Evolutionary conservation across 2,329 filamentous ascomycete genomes (phyloP).

Genomic region (Aspergillus pseudoviridinutans): DNA sequence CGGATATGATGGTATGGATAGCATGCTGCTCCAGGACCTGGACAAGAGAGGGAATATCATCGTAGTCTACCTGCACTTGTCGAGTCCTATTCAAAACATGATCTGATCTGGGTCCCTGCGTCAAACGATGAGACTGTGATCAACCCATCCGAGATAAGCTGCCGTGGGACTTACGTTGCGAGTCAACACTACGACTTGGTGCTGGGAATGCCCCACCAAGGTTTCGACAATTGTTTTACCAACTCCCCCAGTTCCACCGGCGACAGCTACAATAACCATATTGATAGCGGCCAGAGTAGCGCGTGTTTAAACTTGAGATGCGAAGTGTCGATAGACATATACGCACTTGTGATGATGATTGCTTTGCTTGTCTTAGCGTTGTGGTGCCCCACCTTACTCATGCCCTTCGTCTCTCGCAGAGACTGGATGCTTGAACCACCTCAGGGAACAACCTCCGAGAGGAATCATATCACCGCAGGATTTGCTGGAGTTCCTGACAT

Average conservation of each 20-base stretch:
- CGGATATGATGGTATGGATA: constrained; percentile 45
- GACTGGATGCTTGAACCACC: background rate
- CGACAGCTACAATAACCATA: constrained; percentile 45
- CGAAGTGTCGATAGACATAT: background rate
- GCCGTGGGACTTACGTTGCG: constrained; percentile 32
- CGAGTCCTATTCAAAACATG: constrained; percentile 3
- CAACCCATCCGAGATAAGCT: constrained; percentile 2
- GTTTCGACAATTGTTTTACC: constrained; percentile 47
- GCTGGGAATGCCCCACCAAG: constrained; percentile 29
- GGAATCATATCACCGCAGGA: background rate
- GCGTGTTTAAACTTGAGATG: background rate
- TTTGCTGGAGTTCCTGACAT: background rate
- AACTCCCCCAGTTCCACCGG: constrained; percentile 46
- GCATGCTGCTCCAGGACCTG: constrained; percentile 34
- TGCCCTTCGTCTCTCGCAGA: background rate
- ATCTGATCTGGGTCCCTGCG: constrained; percentile 2
- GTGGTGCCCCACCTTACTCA: background rate
- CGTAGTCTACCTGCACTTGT: constrained; percentile 32
- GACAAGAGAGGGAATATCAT: constrained; percentile 24
- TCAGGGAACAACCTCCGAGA: background rate
- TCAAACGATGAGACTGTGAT: background rate
- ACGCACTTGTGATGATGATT: background rate
- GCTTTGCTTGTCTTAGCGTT: background rate
- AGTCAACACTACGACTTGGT: constrained; percentile 41
- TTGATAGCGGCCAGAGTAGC: background rate